phyloP scores from a whole-genome alignment of 495 filamentous ascomycete species.

The Xylaria grammica region DNA sequence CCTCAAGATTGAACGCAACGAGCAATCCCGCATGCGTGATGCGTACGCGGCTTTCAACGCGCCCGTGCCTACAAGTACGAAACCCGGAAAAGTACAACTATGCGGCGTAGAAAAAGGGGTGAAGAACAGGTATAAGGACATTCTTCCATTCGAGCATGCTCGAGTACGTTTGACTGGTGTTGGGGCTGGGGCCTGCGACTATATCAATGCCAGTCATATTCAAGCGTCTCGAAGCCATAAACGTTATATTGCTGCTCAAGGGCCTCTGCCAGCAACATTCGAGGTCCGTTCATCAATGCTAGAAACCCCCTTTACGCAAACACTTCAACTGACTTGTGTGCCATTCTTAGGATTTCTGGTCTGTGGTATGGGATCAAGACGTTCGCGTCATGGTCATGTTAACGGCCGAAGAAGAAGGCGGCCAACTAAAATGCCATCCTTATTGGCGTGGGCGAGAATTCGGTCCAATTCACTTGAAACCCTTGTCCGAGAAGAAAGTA shows the following conservation, averaged over 20 bases:
- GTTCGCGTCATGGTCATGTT: constrained; percentile 93
- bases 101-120: constrained; percentile 92
- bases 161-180: constrained; percentile 79
- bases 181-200: constrained; percentile 79
- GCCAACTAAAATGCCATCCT: constrained; percentile 91
- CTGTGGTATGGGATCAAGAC: constrained; percentile 95
- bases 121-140: constrained; percentile 98
- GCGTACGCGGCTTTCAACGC: constrained; percentile 71
- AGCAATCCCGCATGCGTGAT: constrained; percentile 89
- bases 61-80: constrained; percentile 23
- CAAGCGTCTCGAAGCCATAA: constrained; percentile 79
- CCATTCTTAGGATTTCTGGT: constrained; percentile 98
- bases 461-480: constrained; percentile 76
- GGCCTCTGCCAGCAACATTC: constrained; percentile 90
- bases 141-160: constrained; percentile 94
- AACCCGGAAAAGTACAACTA: constrained; percentile 54
- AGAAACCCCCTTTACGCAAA: neutral
- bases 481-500: constrained; percentile 78
- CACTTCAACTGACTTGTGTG: constrained; percentile 46
- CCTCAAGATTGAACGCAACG: constrained; percentile 78
- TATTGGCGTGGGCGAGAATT: constrained; percentile 88
- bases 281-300: constrained; percentile 62
- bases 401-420: constrained; percentile 93
- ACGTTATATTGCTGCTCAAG: constrained; percentile 94
- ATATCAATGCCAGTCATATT: constrained; percentile 92